phyloP scores from a whole-genome alignment of 768 basidiomycete species.

The Tricholoma hemisulphureum region DNA sequence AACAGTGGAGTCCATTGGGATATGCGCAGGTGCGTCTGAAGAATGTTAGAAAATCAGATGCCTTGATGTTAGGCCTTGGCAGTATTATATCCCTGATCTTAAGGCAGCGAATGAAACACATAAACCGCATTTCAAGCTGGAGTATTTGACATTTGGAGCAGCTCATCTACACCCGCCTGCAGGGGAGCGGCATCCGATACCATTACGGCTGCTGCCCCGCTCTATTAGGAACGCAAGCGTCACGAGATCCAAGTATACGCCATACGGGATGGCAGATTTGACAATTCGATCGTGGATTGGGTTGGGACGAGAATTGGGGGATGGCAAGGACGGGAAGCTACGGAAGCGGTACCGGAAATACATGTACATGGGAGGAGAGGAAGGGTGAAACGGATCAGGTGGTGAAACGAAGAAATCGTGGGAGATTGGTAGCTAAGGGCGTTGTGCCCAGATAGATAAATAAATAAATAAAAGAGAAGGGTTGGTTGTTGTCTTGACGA shows the following conservation, averaged over 20 bases:
- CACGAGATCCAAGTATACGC: slow-evolving; percentile 52
- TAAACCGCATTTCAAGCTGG: slow-evolving; percentile 66
- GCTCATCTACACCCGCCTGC: slow-evolving; percentile 39
- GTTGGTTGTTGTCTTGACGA: slow-evolving; percentile 43
- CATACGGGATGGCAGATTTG: slow-evolving; percentile 74
- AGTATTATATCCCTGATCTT: slow-evolving; percentile 70
- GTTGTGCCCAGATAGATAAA: slow-evolving; percentile 9
- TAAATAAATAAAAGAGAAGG: slow-evolving; percentile 7
- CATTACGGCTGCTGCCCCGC: slow-evolving; percentile 52
- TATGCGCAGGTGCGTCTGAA: slow-evolving; percentile 74
- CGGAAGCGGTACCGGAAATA: slow-evolving; percentile 64
- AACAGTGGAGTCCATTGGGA: slow-evolving; percentile 70
- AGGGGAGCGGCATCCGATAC: slow-evolving; percentile 61
- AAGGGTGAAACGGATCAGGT: slow-evolving; percentile 20
- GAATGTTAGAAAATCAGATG: slow-evolving; percentile 12
- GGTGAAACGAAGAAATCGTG: slow-evolving; percentile 8
- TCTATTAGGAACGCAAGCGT: slow-evolving; percentile 41
- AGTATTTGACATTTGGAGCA: slow-evolving; percentile 69
- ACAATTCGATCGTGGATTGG: slow-evolving; percentile 74
- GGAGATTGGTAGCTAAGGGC: slow-evolving; percentile 3
- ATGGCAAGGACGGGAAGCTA: slow-evolving; percentile 49
- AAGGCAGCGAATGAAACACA: slow-evolving; percentile 44
- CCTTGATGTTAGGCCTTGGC: slow-evolving; percentile 13
- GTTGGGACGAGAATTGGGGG: slow-evolving; percentile 62
- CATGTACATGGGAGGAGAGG: slow-evolving; percentile 66